phyloP scores from a whole-genome alignment of 768 basidiomycete species.

The Trametes maxima region DNA sequence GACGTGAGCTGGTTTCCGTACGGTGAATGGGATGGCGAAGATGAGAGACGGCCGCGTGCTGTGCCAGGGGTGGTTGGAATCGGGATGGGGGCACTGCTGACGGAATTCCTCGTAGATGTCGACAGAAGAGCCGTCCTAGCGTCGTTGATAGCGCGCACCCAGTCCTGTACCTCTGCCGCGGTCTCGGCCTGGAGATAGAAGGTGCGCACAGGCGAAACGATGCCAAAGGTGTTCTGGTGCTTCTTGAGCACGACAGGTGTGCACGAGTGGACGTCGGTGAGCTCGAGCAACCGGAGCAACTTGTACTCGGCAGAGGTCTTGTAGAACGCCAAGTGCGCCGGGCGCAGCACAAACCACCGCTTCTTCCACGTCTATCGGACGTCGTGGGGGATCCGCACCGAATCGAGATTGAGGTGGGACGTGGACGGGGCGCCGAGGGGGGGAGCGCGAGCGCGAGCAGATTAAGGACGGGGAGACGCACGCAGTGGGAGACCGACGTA shows the following conservation, averaged over 20 bases:
- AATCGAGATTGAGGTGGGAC: conserved; percentile 13
- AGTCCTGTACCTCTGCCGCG: conserved; percentile 71
- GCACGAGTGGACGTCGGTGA: conserved; percentile 88
- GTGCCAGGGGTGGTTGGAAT: conserved; percentile 40
- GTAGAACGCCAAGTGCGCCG: conserved; percentile 94
- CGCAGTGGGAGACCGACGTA: conserved; percentile 38
- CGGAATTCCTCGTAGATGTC: conserved; percentile 62
- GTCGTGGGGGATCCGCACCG: conserved; percentile 8
- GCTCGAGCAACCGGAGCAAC: conserved; percentile 83
- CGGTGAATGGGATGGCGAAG: conserved; percentile 47
- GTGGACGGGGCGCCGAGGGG: conserved; percentile 12
- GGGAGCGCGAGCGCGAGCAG: conserved; percentile 11
- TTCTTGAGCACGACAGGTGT: conserved; percentile 87
- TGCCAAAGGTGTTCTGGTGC: conserved; percentile 85
- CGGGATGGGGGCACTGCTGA: conserved; percentile 50
- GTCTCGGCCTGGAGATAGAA: conserved; percentile 87
- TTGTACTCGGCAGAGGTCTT: conserved; percentile 95
- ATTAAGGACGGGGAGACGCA: conserved; percentile 10
- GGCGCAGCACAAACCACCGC: conserved; percentile 95
- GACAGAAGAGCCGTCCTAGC: conserved; percentile 66
- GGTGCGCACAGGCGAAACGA: conserved; percentile 88
- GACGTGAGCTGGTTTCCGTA: conserved; percentile 61
- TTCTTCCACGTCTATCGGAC: conserved; percentile 91
- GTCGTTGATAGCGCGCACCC: conserved; percentile 84
- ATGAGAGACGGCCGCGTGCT: conserved; percentile 41